Evolutionary conservation across 1,284 basidiomycete genomes (phyloP).

Genomic region (Cryptococcus hybrid): DNA sequence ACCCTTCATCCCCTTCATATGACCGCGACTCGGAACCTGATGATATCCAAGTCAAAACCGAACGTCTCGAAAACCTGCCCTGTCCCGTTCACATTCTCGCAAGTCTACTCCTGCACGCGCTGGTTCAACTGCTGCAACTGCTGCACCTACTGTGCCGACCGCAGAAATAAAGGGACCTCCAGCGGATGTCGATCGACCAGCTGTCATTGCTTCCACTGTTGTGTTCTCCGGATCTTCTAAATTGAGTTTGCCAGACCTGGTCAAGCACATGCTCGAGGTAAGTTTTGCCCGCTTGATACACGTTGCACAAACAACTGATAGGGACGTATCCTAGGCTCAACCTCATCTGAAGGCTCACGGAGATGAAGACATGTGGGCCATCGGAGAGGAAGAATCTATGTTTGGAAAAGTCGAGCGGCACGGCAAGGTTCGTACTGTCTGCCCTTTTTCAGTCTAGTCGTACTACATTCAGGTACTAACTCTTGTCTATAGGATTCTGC

Average conservation of each 20-base stretch:
- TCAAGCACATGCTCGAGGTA: conserved; percentile 49
- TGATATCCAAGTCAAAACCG: not conserved
- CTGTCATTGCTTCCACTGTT: conserved; percentile 47
- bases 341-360: conserved; percentile 41
- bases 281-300: conserved; percentile 16
- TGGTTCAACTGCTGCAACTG: too few species aligned
- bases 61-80: not conserved
- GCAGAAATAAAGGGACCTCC: conserved; percentile 16
- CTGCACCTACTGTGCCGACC: not conserved
- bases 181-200: conserved; percentile 37
- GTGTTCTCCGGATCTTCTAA: conserved; percentile 51
- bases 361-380: conserved; percentile 36
- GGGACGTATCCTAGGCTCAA: conserved; percentile 31
- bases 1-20: not conserved
- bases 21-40: not conserved
- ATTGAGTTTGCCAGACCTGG: conserved; percentile 46
- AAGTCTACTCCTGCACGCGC: too few species aligned
- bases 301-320: not conserved
- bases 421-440: conserved; percentile 39
- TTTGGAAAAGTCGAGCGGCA: conserved; percentile 49
- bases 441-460: too few species aligned
- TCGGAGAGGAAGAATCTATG: conserved; percentile 35
- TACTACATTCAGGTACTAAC: not conserved
- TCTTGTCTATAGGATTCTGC: conserved; percentile 38
- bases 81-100: too few species aligned